These are phyloP conservation scores for Biscutella auriculata DNA, from an alignment of 441 rosid genomes.

Conservation along the genomic window DNA sequence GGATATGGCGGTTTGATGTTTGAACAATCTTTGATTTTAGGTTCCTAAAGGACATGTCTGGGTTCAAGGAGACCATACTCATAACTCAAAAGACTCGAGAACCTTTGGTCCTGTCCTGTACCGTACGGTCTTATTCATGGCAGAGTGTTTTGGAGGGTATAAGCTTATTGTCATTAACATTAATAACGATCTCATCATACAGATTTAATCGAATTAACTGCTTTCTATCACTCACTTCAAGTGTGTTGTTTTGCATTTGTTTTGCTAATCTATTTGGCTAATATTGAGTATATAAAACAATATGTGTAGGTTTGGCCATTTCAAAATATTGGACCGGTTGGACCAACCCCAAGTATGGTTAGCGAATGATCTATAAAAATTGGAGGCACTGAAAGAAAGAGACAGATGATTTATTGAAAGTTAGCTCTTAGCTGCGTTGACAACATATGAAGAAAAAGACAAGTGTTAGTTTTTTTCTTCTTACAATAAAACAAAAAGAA, in stretches of 20 bases:
- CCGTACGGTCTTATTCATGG: conserved; percentile 65
- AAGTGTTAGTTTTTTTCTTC: too few relatives aligned
- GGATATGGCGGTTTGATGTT: not conserved
- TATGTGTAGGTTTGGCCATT: conserved; percentile 47
- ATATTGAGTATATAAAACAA: not conserved
- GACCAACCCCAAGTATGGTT: conserved; percentile 4
- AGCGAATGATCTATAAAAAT: too few relatives aligned
- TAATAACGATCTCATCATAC: not conserved
- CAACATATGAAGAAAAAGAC: too few relatives aligned
- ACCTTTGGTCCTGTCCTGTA: conserved; percentile 56
- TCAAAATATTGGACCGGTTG: conserved; percentile 42
- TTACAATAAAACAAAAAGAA: too few relatives aligned
- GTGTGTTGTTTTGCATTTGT: not conserved
- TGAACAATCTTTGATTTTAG: conserved; percentile 22
- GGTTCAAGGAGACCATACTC: conserved; percentile 57
- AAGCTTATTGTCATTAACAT: not conserved
- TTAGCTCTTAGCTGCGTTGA: too few relatives aligned
- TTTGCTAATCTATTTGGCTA: not conserved
- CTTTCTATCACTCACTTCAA: not conserved
- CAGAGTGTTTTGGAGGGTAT: conserved; percentile 58
- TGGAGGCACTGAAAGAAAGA: too few relatives aligned
- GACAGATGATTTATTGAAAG: too few relatives aligned
- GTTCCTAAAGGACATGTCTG: conserved; percentile 68
- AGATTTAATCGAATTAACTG: not conserved
- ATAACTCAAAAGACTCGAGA: conserved; percentile 56